A percentile compares a stretch with the other conserved stretches of the same genome.
Conservation (phyloP, 2,329 filamentous ascomycete species). For the Pezicula rhizophila region DNA sequence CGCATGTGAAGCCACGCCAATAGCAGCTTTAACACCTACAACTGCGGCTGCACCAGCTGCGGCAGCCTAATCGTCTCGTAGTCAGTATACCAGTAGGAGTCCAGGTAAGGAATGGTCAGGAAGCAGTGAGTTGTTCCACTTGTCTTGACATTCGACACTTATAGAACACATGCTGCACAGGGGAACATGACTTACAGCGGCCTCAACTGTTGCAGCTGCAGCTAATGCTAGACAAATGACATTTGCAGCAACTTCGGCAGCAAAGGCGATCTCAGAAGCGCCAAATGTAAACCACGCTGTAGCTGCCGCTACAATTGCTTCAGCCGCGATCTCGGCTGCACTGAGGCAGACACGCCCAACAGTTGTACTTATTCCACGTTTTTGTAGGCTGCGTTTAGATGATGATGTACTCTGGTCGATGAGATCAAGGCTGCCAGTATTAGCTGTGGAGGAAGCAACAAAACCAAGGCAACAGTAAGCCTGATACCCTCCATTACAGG, state of each 20-base stretch:
- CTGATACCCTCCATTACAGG: slow-evolving; percentile 6
- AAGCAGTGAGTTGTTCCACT: too few species aligned
- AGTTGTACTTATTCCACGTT: not conserved
- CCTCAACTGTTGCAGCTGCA: slow-evolving; percentile 3
- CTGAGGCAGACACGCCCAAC: slow-evolving; percentile 1
- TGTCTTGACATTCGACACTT: too few species aligned
- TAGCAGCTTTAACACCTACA: too few species aligned
- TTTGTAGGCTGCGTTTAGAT: not conserved
- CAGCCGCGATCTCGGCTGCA: slow-evolving; percentile 3
- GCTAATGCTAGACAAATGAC: slow-evolving; percentile 2
- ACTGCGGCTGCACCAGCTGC: not conserved
- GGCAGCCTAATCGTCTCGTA: not conserved
- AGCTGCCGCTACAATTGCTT: slow-evolving; percentile 3
- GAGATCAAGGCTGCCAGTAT: slow-evolving; percentile 9
- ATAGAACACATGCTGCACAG: not conserved
- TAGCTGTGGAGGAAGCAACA: slow-evolving; percentile 9
- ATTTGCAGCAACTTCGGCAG: slow-evolving; percentile 5
- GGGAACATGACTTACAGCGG: slow-evolving; percentile 1
- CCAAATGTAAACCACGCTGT: slow-evolving; percentile 5
- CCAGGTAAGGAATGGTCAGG: too few species aligned
- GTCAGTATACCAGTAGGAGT: too few species aligned
- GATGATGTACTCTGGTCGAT: slow-evolving; percentile 3
- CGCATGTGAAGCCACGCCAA: not conserved
- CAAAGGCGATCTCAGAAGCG: slow-evolving; percentile 2
- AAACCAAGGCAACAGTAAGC: slow-evolving; percentile 1